These are phyloP conservation scores for Nigrograna mackinnonii DNA, from an alignment of 2,329 filamentous ascomycete species.

Conservation along the genomic window DNA sequence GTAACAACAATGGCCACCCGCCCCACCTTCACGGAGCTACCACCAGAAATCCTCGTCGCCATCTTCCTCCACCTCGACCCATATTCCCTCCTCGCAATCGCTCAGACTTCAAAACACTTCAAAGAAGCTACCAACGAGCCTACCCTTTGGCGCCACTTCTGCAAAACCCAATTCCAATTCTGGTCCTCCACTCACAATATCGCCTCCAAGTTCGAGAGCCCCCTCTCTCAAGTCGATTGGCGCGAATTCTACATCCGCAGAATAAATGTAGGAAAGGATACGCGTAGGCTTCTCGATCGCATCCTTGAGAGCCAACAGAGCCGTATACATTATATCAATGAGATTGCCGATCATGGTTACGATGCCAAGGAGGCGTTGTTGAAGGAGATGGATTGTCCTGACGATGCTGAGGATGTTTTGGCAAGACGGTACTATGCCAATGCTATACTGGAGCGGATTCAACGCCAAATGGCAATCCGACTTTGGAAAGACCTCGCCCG, in stretches of 20 bases:
- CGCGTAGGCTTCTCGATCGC: constrained; percentile 57
- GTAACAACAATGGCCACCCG: no score
- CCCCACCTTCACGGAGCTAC: constrained; percentile 56
- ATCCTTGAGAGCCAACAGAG: constrained; percentile 73
- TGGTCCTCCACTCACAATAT: constrained; percentile 64
- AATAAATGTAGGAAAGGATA: constrained; percentile 35
- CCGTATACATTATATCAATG: constrained; percentile 70
- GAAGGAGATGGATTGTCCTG: constrained; percentile 63
- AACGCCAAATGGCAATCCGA: constrained; percentile 76
- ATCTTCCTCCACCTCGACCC: constrained; percentile 69
- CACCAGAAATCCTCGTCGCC: constrained; percentile 82
- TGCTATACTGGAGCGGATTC: constrained; percentile 75
- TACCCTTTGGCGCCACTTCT: constrained; percentile 80
- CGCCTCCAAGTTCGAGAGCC: constrained; percentile 39
- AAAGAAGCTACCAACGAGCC: constrained; percentile 70
- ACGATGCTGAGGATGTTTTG: constrained; percentile 72
- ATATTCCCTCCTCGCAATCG: constrained; percentile 53
- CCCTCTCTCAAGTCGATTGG: constrained; percentile 70
- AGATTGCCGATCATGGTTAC: constrained; percentile 74
- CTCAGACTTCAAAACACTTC: constrained; percentile 65
- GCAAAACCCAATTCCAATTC: constrained; percentile 67
- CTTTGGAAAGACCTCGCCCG: constrained; percentile 68
- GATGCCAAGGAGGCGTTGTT: constrained; percentile 87
- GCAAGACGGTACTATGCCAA: constrained; percentile 78
- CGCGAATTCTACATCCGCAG: constrained; percentile 54